Percentiles rank a stretch among this genome's conserved stretches.
phyloP scores from a whole-genome alignment of 2,329 filamentous ascomycete species.

The Aspergillus tanneri region DNA sequence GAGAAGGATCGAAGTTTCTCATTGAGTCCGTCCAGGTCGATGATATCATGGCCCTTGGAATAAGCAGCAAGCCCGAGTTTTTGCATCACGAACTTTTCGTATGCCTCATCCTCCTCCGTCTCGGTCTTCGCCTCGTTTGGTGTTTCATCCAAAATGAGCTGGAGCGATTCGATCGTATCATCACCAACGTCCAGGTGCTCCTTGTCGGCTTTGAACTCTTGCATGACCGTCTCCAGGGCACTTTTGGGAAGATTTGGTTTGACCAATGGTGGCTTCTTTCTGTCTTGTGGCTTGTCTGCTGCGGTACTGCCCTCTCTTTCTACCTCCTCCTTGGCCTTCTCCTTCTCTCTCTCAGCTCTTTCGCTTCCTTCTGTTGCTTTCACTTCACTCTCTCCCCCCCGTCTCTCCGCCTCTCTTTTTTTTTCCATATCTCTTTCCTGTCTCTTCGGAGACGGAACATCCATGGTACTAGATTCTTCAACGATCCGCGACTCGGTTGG shows the following conservation, averaged over 20 bases:
- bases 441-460: not conserved
- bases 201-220: constrained; percentile 40
- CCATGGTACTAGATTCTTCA: constrained; percentile 1
- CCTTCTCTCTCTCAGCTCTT: not conserved
- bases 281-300: constrained; percentile 9
- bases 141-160: constrained; percentile 40
- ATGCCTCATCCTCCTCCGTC: constrained; percentile 33
- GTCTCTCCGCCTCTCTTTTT: not conserved
- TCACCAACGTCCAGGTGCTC: constrained; percentile 42
- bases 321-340: not conserved
- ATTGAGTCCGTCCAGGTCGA: constrained; percentile 39
- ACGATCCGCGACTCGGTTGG: constrained; percentile 10
- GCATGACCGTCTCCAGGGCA: constrained; percentile 43
- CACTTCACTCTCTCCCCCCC: not conserved
- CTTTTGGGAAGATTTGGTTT: constrained; percentile 44
- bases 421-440: constrained; percentile 1
- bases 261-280: constrained; percentile 27
- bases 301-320: not conserved
- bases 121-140: constrained; percentile 28
- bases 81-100: constrained; percentile 31
- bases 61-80: constrained; percentile 23
- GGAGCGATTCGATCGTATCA: constrained; percentile 47
- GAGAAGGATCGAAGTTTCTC: constrained; percentile 42
- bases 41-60: constrained; percentile 22
- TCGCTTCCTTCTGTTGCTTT: not conserved